phyloP scores from a whole-genome alignment of 2,329 filamentous ascomycete species.

The Ilyonectria mors-panacis region DNA sequence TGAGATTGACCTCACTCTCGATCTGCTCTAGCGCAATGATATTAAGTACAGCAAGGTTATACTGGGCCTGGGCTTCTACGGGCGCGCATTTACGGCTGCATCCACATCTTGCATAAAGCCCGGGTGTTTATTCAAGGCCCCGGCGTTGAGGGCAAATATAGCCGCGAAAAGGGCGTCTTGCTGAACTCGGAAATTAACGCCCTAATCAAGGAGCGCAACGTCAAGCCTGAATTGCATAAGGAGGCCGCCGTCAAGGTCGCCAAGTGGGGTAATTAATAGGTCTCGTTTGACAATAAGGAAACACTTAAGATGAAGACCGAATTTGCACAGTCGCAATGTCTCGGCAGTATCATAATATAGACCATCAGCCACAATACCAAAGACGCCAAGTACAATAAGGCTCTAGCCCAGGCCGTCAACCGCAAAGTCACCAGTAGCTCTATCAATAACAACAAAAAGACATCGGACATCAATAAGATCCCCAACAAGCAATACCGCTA shows the following conservation, averaged over 20 bases:
- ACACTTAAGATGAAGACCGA: conserved; percentile 29
- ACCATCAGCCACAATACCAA: conserved; percentile 30
- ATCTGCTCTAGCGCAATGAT: conserved; percentile 32
- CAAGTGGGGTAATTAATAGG: conserved; percentile 18
- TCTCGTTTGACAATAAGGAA: conserved; percentile 25
- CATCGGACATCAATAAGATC: background rate
- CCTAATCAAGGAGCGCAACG: background rate
- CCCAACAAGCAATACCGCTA: conserved; percentile 27
- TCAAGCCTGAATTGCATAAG: conserved; percentile 11
- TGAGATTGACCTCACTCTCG: conserved; percentile 22
- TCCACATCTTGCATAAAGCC: conserved; percentile 1
- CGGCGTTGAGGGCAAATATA: conserved; percentile 15
- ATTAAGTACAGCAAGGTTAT: conserved; percentile 20
- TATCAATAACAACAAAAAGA: conserved; percentile 10
- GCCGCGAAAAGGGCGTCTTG: conserved; percentile 15
- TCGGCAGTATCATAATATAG: conserved; percentile 37
- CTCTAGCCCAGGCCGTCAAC: background rate
- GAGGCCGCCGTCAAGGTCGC: conserved; percentile 21
- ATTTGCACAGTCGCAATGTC: conserved; percentile 14
- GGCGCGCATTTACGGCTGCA: conserved; percentile 32
- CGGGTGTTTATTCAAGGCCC: conserved; percentile 22
- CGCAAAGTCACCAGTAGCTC: conserved; percentile 1
- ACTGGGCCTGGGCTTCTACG: conserved; percentile 30
- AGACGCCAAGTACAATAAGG: conserved; percentile 28
- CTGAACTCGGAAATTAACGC: conserved; percentile 23